Base-by-base conservation (phyloP, 1,284 basidiomycete species). In the Fomitiporia mediterranea region DNA sequence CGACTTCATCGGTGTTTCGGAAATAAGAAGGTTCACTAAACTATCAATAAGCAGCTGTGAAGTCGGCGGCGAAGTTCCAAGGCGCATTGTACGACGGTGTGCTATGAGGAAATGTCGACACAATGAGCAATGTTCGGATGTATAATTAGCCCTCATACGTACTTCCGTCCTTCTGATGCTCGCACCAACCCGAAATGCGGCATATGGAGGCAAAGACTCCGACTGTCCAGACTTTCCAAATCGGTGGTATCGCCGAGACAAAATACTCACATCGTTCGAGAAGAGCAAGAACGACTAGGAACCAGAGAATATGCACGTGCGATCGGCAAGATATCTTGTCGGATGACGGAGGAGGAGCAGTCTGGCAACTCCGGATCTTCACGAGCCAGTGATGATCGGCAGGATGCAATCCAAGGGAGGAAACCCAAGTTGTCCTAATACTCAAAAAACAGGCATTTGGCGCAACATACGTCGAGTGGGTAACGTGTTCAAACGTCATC, bases 311-410 rank as follows among this genome's bases (percentile, higher is more conserved):
- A 30, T 15, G 44, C n/a, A 46, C 27, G 44, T 30, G 25, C 27
- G 25, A 46, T 46, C 44, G 9, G 25, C 25, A 11, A 23, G 25
- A 28, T 13, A 46, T 28, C 44, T 30, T 30, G 44, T 46, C 44
- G 44, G 44, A 46, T n/a, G 7, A 25, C 44, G 44, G 27, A 2
- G 27, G 43, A 46, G 19, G 43, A 25, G 30, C 25, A 43, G 44
- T 32, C 25, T 46, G 27, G 25, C 44, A 28, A 28, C 11, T 7
- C 25, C 44, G 28, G 44, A 46, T 46, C 44, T 46, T 15, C 25
- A 28, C 27, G 44, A 46, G 25, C 44, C 15, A 46, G 44, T 37
- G 44, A 15, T 46, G 44, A 46, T 46, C 44, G 44, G 17, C 44
- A 46, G 27, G 25, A 28, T 30, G 27, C 44, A 9, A 25, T 17